A percentile compares a stretch with the other conserved stretches of the same genome.
Evolutionary conservation across 2,329 filamentous ascomycete species (phyloP).

Genomic region (Pyricularia sp.): DNA sequence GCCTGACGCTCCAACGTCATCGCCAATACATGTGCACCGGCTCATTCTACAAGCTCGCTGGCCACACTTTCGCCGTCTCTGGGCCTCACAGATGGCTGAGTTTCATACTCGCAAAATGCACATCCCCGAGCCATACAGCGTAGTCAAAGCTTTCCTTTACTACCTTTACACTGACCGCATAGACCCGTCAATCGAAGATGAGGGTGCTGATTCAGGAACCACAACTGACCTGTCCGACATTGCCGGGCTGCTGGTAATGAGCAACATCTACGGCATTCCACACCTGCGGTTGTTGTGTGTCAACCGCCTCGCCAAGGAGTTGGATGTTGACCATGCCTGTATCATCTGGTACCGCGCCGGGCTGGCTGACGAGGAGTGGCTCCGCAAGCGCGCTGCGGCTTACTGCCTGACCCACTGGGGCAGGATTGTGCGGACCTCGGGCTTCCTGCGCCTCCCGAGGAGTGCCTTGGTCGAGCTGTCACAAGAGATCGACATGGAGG

Average conservation of each 20-base stretch:
- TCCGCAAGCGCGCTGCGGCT: constrained; percentile 75
- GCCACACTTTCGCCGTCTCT: constrained; percentile 91
- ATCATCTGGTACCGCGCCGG: constrained; percentile 93
- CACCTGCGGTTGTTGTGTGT: constrained; percentile 86
- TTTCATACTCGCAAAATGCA: constrained; percentile 97
- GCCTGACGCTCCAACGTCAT: constrained; percentile 57
- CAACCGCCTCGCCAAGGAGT: constrained; percentile 78
- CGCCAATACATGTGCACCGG: constrained; percentile 87
- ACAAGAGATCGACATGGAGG: constrained; percentile 87
- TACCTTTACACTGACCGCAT: constrained; percentile 97
- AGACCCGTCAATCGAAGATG: constrained; percentile 37
- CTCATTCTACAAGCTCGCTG: constrained; percentile 91
- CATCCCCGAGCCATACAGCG: constrained; percentile 89
- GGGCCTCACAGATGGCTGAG: constrained; percentile 90
- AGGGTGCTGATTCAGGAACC: constrained; percentile 48
- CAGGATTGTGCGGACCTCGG: constrained; percentile 78
- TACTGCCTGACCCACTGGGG: constrained; percentile 96
- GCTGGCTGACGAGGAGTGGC: constrained; percentile 85
- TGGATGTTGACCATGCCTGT: constrained; percentile 91
- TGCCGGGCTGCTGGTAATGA: constrained; percentile 91
- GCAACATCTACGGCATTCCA: constrained; percentile 95
- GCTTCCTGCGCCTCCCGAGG: constrained; percentile 73
- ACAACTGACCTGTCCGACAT: constrained; percentile 76
- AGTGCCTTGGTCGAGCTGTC: constrained; percentile 80
- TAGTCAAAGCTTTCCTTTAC: constrained; percentile 89